Evolutionary conservation across 495 filamentous ascomycete genomes (phyloP), one percentile per base, ranked within the genome.

Genomic region (Articulospora tetracladia): DNA sequence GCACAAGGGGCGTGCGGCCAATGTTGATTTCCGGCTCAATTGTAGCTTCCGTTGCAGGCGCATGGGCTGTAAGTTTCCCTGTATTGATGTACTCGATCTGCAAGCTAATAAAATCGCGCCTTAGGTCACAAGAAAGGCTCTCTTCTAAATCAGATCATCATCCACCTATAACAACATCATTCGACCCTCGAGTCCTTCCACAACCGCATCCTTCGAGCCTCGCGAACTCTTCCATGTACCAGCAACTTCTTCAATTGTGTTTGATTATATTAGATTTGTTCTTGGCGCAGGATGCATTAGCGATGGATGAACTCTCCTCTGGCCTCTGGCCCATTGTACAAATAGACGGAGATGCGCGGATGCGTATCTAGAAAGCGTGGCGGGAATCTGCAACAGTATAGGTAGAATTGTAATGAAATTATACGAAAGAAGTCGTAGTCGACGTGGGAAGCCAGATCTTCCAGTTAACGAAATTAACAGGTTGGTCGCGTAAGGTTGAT

Each of bases 21-120:
- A 97, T 98, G 92, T 76, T 91, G 80, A 94, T 96, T 67, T 95
- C 90, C 27, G 89, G 91, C 34, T 87, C 87, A 61, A 84, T 98
- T 53, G 92, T 97, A 59, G 94, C 87, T 41, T 79, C 83, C 17
- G 82, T 91, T 57, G 94, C 94, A 30, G 93, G 91, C 57, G 82
- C 74, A 53, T 98, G 94, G 94, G 84, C 90, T 66, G 92, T 98
- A 85, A 68, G 88, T 84, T 59, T 41, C 25, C 34, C 12, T 52
- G 3, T 27, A n/a, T 36, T 26, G 27, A 26, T 32, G 39, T 52
- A 1, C 59, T 28, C 22, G 32, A 58, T 22, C 53, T 20, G 68
- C 57, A 65, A 70, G 47, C 73, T 82, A 73, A 79, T 66, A 47
- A 11, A 60, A 3, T 17, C 3, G n/a, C n/a, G n/a, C 36, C 58